A percentile compares a stretch with the other conserved stretches of the same genome.
These are phyloP conservation scores for Lupinus albus DNA, from an alignment of 306 rosid species.

Conservation along the genomic window DNA sequence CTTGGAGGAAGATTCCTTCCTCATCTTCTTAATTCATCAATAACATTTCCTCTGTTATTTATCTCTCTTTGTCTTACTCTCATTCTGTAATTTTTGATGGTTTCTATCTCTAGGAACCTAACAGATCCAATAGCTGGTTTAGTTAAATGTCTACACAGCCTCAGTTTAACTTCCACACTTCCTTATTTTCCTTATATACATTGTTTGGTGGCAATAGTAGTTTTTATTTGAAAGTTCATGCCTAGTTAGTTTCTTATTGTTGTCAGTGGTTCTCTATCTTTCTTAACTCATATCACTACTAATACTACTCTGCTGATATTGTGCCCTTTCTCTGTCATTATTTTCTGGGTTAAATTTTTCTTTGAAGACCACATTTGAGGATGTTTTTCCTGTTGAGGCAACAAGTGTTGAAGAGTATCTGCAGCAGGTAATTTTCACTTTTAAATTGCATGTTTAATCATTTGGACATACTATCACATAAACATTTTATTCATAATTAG, in stretches of 20 bases:
- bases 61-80: not conserved
- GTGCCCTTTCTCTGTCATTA: constrained; percentile 9
- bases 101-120: not conserved
- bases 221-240: constrained; percentile 24
- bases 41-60: not conserved
- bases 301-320: constrained; percentile 39
- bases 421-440: constrained; percentile 79
- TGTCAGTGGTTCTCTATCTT: not conserved
- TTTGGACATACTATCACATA: constrained; percentile 5
- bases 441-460: constrained; percentile 1
- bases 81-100: not conserved
- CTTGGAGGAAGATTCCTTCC: not conserved
- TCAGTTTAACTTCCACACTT: constrained; percentile 16
- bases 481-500: not conserved
- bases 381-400: constrained; percentile 96
- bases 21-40: not conserved
- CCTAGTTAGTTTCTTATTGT: constrained; percentile 14
- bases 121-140: constrained; percentile 4
- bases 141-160: constrained; percentile 22
- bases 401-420: constrained; percentile 95
- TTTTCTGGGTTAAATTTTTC: constrained; percentile 19
- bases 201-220: constrained; percentile 8
- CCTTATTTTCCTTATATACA: constrained; percentile 33
- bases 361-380: constrained; percentile 92
- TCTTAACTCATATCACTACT: not conserved